These are phyloP conservation scores for Euphorbia lathyris DNA, from an alignment of 345 rosid species.

Conservation along the genomic window DNA sequence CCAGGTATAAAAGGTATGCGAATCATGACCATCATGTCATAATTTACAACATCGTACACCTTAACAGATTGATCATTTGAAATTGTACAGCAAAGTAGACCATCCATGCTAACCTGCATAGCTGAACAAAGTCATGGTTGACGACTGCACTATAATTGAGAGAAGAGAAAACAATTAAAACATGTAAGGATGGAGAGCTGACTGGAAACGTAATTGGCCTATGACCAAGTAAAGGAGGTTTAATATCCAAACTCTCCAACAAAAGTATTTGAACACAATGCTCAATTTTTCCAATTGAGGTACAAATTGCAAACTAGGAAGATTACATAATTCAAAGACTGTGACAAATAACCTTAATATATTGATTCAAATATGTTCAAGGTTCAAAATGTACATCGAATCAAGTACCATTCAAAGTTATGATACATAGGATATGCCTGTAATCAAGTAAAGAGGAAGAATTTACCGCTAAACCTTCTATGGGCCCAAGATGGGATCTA, in stretches of 20 bases:
- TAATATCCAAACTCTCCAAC: background rate
- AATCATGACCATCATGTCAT: constrained; percentile 98
- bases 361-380: too few species aligned
- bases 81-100: constrained; percentile 93
- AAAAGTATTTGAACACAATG: background rate
- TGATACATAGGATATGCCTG: background rate
- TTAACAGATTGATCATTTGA: constrained; percentile 81
- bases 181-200: too few species aligned
- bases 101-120: constrained; percentile 91
- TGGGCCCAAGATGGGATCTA: constrained; percentile 90
- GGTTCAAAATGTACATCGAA: background rate
- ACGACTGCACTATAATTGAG: constrained; percentile 32
- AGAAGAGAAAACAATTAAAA: too few species aligned
- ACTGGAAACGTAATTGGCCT: too few species aligned
- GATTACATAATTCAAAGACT: background rate
- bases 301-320: background rate
- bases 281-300: background rate
- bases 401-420: background rate
- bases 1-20: constrained; percentile 76
- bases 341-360: background rate
- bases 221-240: background rate
- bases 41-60: constrained; percentile 91
- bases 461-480: constrained; percentile 91
- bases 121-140: constrained; percentile 59
- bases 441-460: constrained; percentile 4